phyloP scores from a whole-genome alignment of 1,284 basidiomycete species.

The Puccinia sorghi region DNA sequence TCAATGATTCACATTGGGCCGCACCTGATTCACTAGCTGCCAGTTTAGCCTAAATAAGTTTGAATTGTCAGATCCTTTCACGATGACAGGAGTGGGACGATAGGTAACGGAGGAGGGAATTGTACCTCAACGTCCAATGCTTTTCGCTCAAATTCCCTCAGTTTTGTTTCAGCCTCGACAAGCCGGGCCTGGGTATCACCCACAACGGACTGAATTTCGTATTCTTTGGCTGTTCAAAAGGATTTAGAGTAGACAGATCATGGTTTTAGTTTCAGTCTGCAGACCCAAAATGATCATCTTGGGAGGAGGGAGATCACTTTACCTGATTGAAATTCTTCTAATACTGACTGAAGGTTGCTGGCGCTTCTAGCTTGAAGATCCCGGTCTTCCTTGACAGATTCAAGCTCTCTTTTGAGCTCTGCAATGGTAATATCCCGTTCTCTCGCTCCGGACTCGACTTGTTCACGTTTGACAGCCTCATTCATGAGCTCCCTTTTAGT shows the following conservation, averaged over 20 bases:
- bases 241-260: too few relatives aligned
- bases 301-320: too few relatives aligned
- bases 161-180: slow-evolving; percentile 68
- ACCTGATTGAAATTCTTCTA: slow-evolving; percentile 90
- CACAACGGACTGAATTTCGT: slow-evolving; percentile 69
- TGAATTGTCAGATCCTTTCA: background rate
- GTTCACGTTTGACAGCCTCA: slow-evolving; percentile 73
- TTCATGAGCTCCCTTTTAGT: slow-evolving; percentile 77
- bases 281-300: too few relatives aligned
- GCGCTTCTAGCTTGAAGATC: slow-evolving; percentile 74
- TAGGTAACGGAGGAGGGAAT: background rate
- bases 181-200: slow-evolving; percentile 78
- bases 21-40: slow-evolving; percentile 72
- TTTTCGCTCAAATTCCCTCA: slow-evolving; percentile 81
- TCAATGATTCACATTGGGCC: slow-evolving; percentile 69
- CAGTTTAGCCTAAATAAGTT: slow-evolving; percentile 60
- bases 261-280: too few relatives aligned
- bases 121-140: slow-evolving; percentile 79
- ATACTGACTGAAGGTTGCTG: slow-evolving; percentile 81
- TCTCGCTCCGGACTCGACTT: slow-evolving; percentile 65
- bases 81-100: background rate
- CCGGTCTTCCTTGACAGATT: slow-evolving; percentile 65
- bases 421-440: slow-evolving; percentile 69
- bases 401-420: slow-evolving; percentile 65
- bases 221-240: slow-evolving; percentile 59